Conservation (phyloP, 805 yeast species). For the Candida andamanensis region DNA sequence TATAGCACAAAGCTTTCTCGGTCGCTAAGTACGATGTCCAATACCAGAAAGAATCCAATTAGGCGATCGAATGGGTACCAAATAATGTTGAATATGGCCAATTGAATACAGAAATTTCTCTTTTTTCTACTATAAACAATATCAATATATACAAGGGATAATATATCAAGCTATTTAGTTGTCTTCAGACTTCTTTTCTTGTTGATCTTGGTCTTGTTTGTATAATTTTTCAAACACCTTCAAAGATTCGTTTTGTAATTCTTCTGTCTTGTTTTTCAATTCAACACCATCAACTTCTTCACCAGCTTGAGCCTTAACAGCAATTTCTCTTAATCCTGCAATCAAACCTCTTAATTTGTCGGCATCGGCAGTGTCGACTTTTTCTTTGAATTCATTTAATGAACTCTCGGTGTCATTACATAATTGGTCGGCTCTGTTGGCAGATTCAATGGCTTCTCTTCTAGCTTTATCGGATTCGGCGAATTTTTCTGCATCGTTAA, state of each 20-base stretch:
- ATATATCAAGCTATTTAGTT: constrained; percentile 2
- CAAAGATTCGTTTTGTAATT: constrained; percentile 68
- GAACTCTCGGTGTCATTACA: constrained; percentile 50
- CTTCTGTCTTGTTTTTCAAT: constrained; percentile 70
- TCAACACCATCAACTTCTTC: constrained; percentile 57
- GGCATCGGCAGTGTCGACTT: constrained; percentile 41
- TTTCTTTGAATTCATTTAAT: constrained; percentile 44
- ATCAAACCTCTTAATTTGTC: constrained; percentile 48
- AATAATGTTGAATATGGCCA: constrained; percentile 7
- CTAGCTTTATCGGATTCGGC: constrained; percentile 85
- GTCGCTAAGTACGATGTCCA: constrained; percentile 11
- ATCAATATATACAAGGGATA: constrained; percentile 14
- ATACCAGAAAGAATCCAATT: constrained; percentile 8
- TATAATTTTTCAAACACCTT: constrained; percentile 68
- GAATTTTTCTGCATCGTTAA: constrained; percentile 83
- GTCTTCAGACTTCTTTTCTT: constrained; percentile 18
- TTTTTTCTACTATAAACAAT: constrained; percentile 10
- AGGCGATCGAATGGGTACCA: constrained; percentile 10
- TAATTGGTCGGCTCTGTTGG: constrained; percentile 80
- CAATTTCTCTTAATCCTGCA: constrained; percentile 56
- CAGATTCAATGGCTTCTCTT: constrained; percentile 76
- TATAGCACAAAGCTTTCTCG: constrained; percentile 9
- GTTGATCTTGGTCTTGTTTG: constrained; percentile 25
- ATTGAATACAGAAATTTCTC: no score
- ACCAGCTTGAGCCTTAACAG: constrained; percentile 61